Evolutionary conservation across 768 basidiomycete genomes (phyloP).

Genomic region (Auricularia sp.): DNA sequence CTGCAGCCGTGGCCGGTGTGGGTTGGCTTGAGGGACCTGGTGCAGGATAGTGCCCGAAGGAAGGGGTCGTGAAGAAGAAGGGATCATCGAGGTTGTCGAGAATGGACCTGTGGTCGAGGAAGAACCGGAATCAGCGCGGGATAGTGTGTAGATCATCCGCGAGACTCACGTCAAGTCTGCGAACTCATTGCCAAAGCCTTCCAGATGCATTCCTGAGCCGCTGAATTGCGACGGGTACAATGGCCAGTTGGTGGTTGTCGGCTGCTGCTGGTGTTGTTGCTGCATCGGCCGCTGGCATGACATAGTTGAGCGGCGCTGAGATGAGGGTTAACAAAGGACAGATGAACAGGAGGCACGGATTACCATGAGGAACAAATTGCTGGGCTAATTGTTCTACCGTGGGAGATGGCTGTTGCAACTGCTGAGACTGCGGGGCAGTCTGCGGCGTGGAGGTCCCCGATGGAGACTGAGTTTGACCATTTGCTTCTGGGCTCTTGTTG

Average conservation of each 20-base stretch:
- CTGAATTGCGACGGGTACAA: not conserved
- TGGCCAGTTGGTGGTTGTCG: not conserved
- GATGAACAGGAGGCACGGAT: not conserved
- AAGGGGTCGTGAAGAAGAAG: constrained; percentile 59
- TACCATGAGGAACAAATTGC: not conserved
- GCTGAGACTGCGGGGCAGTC: not conserved
- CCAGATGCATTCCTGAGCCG: constrained; percentile 14
- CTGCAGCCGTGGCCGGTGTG: constrained; percentile 6
- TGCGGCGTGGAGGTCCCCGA: not conserved
- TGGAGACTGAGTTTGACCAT: not conserved
- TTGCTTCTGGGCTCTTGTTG: not conserved
- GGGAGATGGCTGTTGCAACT: not conserved
- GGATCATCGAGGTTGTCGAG: constrained; percentile 80
- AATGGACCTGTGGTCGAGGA: constrained; percentile 57
- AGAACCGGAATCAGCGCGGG: not conserved
- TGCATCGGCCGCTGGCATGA: not conserved
- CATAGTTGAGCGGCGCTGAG: not conserved
- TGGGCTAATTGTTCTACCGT: not conserved
- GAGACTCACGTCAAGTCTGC: constrained; percentile 57
- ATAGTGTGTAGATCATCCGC: constrained; percentile 1
- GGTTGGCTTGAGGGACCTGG: constrained; percentile 4
- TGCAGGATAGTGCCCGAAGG: not conserved
- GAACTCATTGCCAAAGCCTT: constrained; percentile 72
- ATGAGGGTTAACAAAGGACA: not conserved
- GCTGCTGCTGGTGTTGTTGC: not conserved